Evolutionary conservation across 1,284 basidiomycete genomes (phyloP), one percentile per base, ranked within the genome.

Genomic region (Ustilago crameri): DNA sequence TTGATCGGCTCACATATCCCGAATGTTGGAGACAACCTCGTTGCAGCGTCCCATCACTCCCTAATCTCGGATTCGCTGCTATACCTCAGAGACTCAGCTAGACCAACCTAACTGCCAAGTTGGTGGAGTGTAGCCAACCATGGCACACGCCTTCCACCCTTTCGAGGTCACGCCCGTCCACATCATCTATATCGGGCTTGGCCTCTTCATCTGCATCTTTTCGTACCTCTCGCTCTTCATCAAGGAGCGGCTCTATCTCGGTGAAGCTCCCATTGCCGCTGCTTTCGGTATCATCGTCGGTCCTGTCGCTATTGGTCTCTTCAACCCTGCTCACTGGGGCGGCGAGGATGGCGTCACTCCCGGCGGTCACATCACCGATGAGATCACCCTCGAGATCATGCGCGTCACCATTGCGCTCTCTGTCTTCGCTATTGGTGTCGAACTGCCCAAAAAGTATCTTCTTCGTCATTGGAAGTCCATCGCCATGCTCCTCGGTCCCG

Each of bases 391-490:
- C 65, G 96, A 99, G 84, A 87, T 98, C 76, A 95, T 93, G 20
- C 88, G 95, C n/a, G 90, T 98, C 58, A 92, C 98, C 56, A 90
- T 98, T 47, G 95, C 95, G 7, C 91, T 98, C 58, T 94, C 94
- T 38, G 95, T 99, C 4, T 99, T 99, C 84, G 94, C 95, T 10
- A 93, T 98, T 64, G 96, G 96, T 3, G 96, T 98, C 38, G 85
- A 84, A 46, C 54, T 83, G 56, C 77, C 76, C 41, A 78, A 79
- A 55, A 81, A 82, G 34, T 98, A 98, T 84, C 91, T 98, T 87
- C 86, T 87, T 43, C 88, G 89, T 22, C 95, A 98, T 80, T 97
- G 94, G 94, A 89, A 88, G 75, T 92, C 92, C 61, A 83, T 98
- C 3, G 87, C 91, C 64, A 92, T 94, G 84, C 87, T 98, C 1